phyloP scores from a whole-genome alignment of 352 stramenopile species.

The Halophytophthora polymorphica region DNA sequence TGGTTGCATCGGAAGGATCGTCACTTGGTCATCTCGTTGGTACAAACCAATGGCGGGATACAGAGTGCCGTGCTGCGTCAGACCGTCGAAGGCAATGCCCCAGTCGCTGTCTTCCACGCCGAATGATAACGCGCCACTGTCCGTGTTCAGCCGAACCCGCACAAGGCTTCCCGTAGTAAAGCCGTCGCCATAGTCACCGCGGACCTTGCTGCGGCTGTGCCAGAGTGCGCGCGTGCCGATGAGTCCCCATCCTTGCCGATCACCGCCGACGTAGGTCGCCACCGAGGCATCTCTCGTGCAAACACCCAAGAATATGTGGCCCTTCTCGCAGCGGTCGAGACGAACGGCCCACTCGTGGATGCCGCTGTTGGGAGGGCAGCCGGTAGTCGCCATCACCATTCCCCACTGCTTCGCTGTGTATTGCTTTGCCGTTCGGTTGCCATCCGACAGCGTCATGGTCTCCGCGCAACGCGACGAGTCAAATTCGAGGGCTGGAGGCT shows the following conservation, averaged over 20 bases:
- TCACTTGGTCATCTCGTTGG: slow-evolving; percentile 87
- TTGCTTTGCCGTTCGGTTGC: slow-evolving; percentile 83
- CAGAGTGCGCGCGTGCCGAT: slow-evolving; percentile 87
- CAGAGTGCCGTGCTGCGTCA: slow-evolving; percentile 85
- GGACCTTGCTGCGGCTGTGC: slow-evolving; percentile 89
- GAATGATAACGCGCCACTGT: slow-evolving; percentile 85
- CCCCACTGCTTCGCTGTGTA: slow-evolving; percentile 90
- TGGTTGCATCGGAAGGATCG: slow-evolving; percentile 67
- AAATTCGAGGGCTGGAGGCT: slow-evolving; percentile 81
- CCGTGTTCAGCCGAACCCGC: slow-evolving; percentile 80
- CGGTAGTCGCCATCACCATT: slow-evolving; percentile 87
- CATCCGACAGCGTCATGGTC: slow-evolving; percentile 86
- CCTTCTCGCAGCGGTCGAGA: slow-evolving; percentile 87
- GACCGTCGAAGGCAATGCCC: slow-evolving; percentile 86
- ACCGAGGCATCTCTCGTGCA: slow-evolving; percentile 84
- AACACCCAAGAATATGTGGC: slow-evolving; percentile 88
- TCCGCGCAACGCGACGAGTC: slow-evolving; percentile 83
- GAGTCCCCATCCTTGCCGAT: slow-evolving; percentile 86
- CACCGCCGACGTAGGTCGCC: slow-evolving; percentile 85
- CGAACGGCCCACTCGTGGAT: slow-evolving; percentile 87
- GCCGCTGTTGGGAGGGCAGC: slow-evolving; percentile 78
- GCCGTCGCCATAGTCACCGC: slow-evolving; percentile 84
- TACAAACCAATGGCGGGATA: slow-evolving; percentile 88
- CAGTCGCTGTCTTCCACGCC: slow-evolving; percentile 85
- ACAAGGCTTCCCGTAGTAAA: slow-evolving; percentile 87